Base-by-base conservation (phyloP, 768 basidiomycete genomes). In the Phanerochaete sordida region DNA sequence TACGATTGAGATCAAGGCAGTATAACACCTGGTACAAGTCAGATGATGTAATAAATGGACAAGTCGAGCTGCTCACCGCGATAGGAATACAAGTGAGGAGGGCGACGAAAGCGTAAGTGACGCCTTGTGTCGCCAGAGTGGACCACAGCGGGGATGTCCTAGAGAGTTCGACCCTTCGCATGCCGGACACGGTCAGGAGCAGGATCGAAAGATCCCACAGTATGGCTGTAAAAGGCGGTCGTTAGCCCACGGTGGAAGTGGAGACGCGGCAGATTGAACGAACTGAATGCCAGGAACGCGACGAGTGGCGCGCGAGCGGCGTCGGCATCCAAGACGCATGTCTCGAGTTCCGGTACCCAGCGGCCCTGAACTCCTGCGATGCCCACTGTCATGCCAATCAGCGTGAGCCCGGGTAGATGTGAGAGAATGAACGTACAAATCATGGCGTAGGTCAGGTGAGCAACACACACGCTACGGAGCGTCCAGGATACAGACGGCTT, bases 161-260 rank as follows among this genome's bases (percentile, higher is more conserved):
- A 19, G 35, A 21, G 21, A n/a, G 15, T 13, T 23, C 31, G 58
- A 12, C 50, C 58, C 49, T 37, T 21, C 52, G 62, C 26, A 63
- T 56, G 23, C 54, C 62, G 43, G 33, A 53, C 16, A 63, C 26
- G 27, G 62, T 63, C 48, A 55, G 31, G n/a, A 35, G 33, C 2
- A 63, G 48, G 11, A 63, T 63, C 24, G 47, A 54, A 13, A 63
- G 43, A 31, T 63, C 62, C 58, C 56, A 63, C 24, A n/a, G 30
- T 50, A 63, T 52, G 27, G 62, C 62, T 63, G 53, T 33, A 26
- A 21, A 44, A n/a, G n/a, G n/a, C n/a, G n/a, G 30, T 21, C 43
- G 3, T 7, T 35, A 15, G 30, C 47, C 16, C 11, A n/a, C n/a
- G 6, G 16, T n/a, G n/a, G n/a, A n/a, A 30, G 19, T n/a, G 43